A percentile compares a stretch with the other conserved stretches of the same genome.
phyloP scores from a whole-genome alignment of 768 basidiomycete genomes.

The Tricholoma sp. region DNA sequence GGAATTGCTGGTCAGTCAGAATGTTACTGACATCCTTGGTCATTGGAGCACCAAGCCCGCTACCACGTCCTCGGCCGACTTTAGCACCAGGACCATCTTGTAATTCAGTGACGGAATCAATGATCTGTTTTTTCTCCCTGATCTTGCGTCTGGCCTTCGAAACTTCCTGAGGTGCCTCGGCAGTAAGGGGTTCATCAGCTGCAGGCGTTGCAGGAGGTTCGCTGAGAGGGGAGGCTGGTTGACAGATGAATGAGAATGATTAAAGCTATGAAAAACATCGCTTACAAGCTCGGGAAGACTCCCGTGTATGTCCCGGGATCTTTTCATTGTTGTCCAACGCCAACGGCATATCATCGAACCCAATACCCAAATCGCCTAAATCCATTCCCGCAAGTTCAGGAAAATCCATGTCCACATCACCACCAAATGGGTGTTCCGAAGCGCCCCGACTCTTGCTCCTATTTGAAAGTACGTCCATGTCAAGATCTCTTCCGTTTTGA shows the following conservation, averaged over 20 bases:
- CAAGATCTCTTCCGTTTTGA: slow-evolving; percentile 38
- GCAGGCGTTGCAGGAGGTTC: slow-evolving; percentile 77
- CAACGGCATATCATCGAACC: slow-evolving; percentile 53
- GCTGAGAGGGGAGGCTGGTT: slow-evolving; percentile 67
- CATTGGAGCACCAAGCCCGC: slow-evolving; percentile 48
- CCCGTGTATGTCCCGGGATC: slow-evolving; percentile 55
- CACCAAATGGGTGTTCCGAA: slow-evolving; percentile 62
- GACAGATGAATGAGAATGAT: not conserved
- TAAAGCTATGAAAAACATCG: slow-evolving; percentile 5
- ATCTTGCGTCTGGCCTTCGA: slow-evolving; percentile 43
- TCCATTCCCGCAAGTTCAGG: slow-evolving; percentile 61
- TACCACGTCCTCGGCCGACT: slow-evolving; percentile 50
- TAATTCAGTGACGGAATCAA: slow-evolving; percentile 87
- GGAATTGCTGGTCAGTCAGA: slow-evolving; percentile 73
- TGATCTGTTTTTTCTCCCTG: slow-evolving; percentile 81
- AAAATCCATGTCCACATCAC: slow-evolving; percentile 44
- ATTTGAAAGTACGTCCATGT: slow-evolving; percentile 60
- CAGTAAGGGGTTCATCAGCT: slow-evolving; percentile 46
- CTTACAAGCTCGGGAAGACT: slow-evolving; percentile 67
- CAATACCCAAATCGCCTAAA: slow-evolving; percentile 55
- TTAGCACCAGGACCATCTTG: slow-evolving; percentile 54
- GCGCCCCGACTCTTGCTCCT: slow-evolving; percentile 53
- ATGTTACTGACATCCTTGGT: slow-evolving; percentile 61
- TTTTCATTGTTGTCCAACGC: slow-evolving; percentile 38
- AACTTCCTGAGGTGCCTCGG: slow-evolving; percentile 34